Evolutionary conservation across 495 filamentous ascomycete genomes (phyloP).

Genomic region (Trichoderma gamsii): DNA sequence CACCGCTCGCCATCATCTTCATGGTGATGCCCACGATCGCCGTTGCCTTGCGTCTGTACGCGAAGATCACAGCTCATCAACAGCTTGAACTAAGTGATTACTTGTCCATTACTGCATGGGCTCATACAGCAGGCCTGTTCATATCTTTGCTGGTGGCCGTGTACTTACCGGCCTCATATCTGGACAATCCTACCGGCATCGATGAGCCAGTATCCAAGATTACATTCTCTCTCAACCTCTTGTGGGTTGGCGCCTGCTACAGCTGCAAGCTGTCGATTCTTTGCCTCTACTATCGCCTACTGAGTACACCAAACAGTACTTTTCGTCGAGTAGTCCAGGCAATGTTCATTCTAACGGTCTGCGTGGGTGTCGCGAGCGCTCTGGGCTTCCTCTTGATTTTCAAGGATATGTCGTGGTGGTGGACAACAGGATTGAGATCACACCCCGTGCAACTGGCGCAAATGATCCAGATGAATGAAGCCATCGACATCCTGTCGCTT

Average conservation of each 20-base stretch:
- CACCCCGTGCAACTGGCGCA: slow-evolving; percentile 3
- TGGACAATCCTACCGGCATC: slow-evolving; percentile 14
- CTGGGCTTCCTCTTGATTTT: slow-evolving; percentile 15
- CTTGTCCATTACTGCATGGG: slow-evolving; percentile 15
- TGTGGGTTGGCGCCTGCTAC: slow-evolving; percentile 15
- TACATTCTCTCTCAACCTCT: slow-evolving; percentile 16
- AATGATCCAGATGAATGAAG: slow-evolving; percentile 10
- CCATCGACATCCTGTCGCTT: slow-evolving; percentile 15
- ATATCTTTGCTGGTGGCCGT: slow-evolving; percentile 12
- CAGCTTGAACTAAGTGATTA: slow-evolving; percentile 15
- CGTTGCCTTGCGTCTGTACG: slow-evolving; percentile 15
- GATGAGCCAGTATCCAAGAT: slow-evolving; percentile 16
- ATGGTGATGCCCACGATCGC: slow-evolving; percentile 15
- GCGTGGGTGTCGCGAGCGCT: slow-evolving; percentile 1
- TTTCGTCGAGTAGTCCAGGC: slow-evolving; percentile 7
- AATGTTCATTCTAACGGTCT: slow-evolving; percentile 13
- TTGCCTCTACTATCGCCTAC: slow-evolving; percentile 15
- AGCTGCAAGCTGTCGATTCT: slow-evolving; percentile 16
- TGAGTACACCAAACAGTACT: slow-evolving; percentile 8
- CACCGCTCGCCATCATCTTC: slow-evolving; percentile 16
- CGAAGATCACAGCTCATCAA: slow-evolving; percentile 10
- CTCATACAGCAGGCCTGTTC: slow-evolving; percentile 14
- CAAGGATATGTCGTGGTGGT: slow-evolving; percentile 15
- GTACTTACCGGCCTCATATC: slow-evolving; percentile 8
- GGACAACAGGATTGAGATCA: slow-evolving; percentile 6